Percentiles rank a stretch among this genome's conserved stretches.
Conservation (phyloP, 1,139 yeast genomes). For the Yamadazyma triangularis region DNA sequence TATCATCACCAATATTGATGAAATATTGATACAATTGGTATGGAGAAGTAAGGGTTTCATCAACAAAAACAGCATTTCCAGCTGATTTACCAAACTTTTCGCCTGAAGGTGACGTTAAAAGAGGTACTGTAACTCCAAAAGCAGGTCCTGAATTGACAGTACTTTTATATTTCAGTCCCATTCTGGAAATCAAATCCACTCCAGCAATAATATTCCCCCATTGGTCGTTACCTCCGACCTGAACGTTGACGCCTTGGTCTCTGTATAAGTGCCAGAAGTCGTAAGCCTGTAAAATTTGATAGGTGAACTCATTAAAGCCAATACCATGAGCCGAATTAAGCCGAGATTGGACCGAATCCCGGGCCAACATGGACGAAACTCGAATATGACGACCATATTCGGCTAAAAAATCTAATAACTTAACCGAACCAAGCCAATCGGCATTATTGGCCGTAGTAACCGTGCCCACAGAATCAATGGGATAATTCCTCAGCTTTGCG, state of each 20-base stretch:
- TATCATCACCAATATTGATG: slow-evolving; percentile 74
- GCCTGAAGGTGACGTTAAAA: slow-evolving; percentile 83
- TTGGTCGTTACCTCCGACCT: slow-evolving; percentile 96
- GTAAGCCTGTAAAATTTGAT: slow-evolving; percentile 88
- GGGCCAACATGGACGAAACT: slow-evolving; percentile 79
- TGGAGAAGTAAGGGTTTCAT: slow-evolving; percentile 65
- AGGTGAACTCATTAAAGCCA: slow-evolving; percentile 91
- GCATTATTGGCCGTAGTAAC: slow-evolving; percentile 56
- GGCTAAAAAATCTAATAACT: slow-evolving; percentile 73
- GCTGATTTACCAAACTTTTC: slow-evolving; percentile 97
- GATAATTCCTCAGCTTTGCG: slow-evolving; percentile 55
- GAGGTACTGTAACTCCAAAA: slow-evolving; percentile 85
- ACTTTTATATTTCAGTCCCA: slow-evolving; percentile 25
- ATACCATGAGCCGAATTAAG: slow-evolving; percentile 67
- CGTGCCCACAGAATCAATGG: slow-evolving; percentile 32
- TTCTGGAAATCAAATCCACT: slow-evolving; percentile 73
- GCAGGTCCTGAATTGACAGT: no score
- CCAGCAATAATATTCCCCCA: slow-evolving; percentile 99
- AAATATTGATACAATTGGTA: slow-evolving; percentile 85
- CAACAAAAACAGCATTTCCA: slow-evolving; percentile 92
- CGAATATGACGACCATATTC: slow-evolving; percentile 76
- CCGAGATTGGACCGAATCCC: slow-evolving; percentile 83
- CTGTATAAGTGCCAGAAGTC: slow-evolving; percentile 84
- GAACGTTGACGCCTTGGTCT: slow-evolving; percentile 57
- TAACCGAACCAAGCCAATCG: slow-evolving; percentile 81